These are phyloP conservation scores for Ceratocystis eucalypticola DNA, from an alignment of 2,329 filamentous ascomycete genomes.

Conservation along the genomic window DNA sequence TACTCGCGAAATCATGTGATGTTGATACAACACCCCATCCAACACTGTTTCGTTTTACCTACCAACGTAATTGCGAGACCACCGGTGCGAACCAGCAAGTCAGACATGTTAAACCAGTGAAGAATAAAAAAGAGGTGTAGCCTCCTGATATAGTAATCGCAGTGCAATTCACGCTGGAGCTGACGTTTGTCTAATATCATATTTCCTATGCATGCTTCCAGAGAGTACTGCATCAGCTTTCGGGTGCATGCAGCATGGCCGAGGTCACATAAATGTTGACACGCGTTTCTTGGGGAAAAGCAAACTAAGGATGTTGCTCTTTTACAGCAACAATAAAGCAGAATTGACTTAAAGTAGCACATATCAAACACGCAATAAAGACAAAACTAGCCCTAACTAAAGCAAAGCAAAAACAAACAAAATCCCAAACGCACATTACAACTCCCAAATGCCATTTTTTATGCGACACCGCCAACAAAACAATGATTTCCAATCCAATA, in stretches of 20 bases:
- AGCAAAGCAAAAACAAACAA: neutral
- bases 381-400: constrained; percentile 9
- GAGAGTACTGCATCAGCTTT: neutral
- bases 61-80: neutral
- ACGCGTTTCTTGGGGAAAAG: neutral
- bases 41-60: neutral
- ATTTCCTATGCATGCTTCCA: neutral
- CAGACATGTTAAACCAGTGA: neutral
- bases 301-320: neutral
- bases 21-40: neutral
- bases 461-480: constrained; percentile 3
- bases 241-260: neutral
- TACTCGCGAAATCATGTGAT: neutral
- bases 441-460: constrained; percentile 15
- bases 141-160: neutral
- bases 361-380: neutral
- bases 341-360: neutral
- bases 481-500: neutral
- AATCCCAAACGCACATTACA: constrained; percentile 16
- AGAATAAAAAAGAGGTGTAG: neutral
- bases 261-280: neutral
- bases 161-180: neutral
- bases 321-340: neutral
- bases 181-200: neutral
- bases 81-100: neutral